phyloP scores from a whole-genome alignment of 345 rosid genomes.

The Eucalyptus brandiana region DNA sequence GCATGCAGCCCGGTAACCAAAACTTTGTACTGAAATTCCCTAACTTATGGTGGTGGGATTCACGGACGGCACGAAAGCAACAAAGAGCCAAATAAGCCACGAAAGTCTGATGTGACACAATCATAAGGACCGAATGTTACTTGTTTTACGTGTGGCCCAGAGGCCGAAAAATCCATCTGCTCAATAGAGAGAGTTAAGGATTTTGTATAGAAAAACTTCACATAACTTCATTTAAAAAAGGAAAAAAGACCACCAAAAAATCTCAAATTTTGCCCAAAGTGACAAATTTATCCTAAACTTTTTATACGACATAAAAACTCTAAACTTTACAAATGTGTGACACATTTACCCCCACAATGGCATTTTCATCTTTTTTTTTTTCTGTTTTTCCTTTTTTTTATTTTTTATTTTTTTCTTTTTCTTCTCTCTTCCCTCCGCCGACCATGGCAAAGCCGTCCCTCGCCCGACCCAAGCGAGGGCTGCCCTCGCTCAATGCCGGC shows the following conservation, averaged over 20 bases:
- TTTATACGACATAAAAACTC: too few species aligned
- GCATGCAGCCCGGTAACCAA: neutral
- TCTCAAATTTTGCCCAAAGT: rapidly evolving
- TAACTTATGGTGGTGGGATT: neutral
- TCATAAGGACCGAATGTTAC: neutral
- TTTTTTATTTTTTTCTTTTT: too few species aligned
- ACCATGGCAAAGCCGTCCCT: too few species aligned
- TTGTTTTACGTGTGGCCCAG: neutral
- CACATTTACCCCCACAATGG: too few species aligned
- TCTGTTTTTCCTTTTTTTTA: too few species aligned
- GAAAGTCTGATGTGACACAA: neutral
- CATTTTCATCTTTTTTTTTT: too few species aligned
- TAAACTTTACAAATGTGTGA: rapidly evolving
- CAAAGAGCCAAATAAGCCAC: neutral
- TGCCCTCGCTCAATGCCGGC: rapidly evolving
- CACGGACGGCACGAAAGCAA: neutral
- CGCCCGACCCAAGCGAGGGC: too few species aligned
- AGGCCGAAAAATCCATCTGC: neutral
- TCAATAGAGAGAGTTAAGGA: neutral
- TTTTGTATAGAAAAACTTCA: neutral
- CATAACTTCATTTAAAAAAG: neutral
- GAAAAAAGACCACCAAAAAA: too few species aligned
- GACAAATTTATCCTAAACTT: too few species aligned
- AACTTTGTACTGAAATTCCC: neutral
- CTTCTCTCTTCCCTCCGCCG: too few species aligned